phyloP scores from a whole-genome alignment of 805 yeast species.

The Ogataea ganodermae region DNA sequence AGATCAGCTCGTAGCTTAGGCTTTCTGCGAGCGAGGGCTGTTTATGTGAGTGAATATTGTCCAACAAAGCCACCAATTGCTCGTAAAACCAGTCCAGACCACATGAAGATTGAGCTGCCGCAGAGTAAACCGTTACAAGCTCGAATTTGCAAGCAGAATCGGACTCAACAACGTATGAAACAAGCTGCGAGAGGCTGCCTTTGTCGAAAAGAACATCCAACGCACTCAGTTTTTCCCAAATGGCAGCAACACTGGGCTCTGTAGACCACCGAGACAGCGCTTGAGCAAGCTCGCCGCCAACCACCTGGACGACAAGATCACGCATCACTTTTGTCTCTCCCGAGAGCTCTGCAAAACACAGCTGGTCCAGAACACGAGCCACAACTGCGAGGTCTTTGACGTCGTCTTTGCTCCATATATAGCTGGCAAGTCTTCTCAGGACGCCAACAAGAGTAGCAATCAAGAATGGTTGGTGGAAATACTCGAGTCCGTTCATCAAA shows the following conservation, averaged over 20 bases:
- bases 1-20: constrained; percentile 26
- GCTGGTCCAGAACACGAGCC: constrained; percentile 21
- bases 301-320: constrained; percentile 18
- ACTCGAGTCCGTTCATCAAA: constrained; percentile 78
- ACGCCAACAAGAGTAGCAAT: constrained; percentile 58
- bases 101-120: constrained; percentile 13
- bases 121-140: constrained; percentile 20
- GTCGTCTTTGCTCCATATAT: constrained; percentile 21
- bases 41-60: constrained; percentile 8
- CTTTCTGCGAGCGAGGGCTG: constrained; percentile 19
- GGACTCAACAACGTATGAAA: constrained; percentile 17
- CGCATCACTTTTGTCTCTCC: constrained; percentile 25
- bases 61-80: constrained; percentile 19
- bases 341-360: constrained; percentile 22
- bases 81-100: constrained; percentile 29
- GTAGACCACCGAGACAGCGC: constrained; percentile 9
- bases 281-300: constrained; percentile 17
- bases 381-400: constrained; percentile 13
- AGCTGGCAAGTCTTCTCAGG: constrained; percentile 21
- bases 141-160: constrained; percentile 23
- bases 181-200: constrained; percentile 1
- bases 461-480: constrained; percentile 79
- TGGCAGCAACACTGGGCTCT: constrained; percentile 10
- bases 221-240: constrained; percentile 16
- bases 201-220: constrained; percentile 3